These are phyloP conservation scores for Bretziella fagacearum DNA, from an alignment of 2,329 filamentous ascomycete species.

Conservation along the genomic window DNA sequence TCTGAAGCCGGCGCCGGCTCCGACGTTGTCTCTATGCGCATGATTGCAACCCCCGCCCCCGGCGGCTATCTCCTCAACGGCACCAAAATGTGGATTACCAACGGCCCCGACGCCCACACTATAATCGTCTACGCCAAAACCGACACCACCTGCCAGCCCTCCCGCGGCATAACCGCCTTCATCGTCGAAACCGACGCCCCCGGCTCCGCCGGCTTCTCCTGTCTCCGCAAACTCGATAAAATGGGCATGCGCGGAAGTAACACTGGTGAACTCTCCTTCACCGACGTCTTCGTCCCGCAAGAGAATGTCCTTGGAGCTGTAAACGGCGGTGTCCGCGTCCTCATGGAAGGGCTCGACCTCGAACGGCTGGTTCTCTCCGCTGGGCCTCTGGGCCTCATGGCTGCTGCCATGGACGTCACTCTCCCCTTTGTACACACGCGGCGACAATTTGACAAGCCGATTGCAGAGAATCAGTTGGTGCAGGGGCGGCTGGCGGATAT, in stretches of 20 bases:
- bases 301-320: slow-evolving; percentile 66
- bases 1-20: slow-evolving; percentile 79
- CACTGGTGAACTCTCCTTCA: slow-evolving; percentile 85
- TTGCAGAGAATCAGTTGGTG: slow-evolving; percentile 82
- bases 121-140: slow-evolving; percentile 98
- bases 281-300: slow-evolving; percentile 72
- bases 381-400: slow-evolving; percentile 87
- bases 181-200: slow-evolving; percentile 48
- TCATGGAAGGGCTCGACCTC: slow-evolving; percentile 93
- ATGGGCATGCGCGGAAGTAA: slow-evolving; percentile 96
- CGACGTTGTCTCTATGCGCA: slow-evolving; percentile 94
- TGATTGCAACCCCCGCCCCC: slow-evolving; percentile 59
- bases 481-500: slow-evolving; percentile 92
- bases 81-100: slow-evolving; percentile 99
- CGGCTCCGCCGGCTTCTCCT: slow-evolving; percentile 58
- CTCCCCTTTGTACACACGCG: slow-evolving; percentile 80
- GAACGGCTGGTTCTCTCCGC: slow-evolving; percentile 84
- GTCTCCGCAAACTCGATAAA: slow-evolving; percentile 85
- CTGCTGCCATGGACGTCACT: slow-evolving; percentile 62
- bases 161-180: slow-evolving; percentile 91
- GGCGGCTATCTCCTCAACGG: slow-evolving; percentile 77
- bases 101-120: slow-evolving; percentile 82
- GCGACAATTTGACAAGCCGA: slow-evolving; percentile 72
- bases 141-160: slow-evolving; percentile 37
- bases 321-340: slow-evolving; percentile 69